Percentiles rank a stretch among this genome's conserved stretches.
Evolutionary conservation across 768 basidiomycete species (phyloP).

Genomic region (Suillus discolor): DNA sequence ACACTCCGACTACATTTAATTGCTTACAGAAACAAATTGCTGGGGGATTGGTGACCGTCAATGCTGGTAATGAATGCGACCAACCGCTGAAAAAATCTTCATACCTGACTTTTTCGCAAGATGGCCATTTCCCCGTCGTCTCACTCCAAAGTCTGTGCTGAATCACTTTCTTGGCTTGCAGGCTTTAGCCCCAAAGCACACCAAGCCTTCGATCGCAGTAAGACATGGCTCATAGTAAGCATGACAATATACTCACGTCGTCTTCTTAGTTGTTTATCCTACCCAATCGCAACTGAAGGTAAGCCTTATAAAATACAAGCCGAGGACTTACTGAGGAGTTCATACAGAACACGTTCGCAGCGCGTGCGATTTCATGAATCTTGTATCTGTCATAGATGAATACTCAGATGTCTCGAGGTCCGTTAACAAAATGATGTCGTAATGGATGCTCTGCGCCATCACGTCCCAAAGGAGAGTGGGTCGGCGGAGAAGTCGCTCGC

Average conservation of each 20-base stretch:
- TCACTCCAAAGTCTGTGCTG: background rate
- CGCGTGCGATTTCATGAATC: constrained; percentile 35
- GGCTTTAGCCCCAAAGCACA: background rate
- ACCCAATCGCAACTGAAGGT: too few relatives aligned
- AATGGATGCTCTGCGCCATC: constrained; percentile 13
- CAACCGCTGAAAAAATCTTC: background rate
- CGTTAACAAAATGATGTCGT: constrained; percentile 8
- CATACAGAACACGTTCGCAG: constrained; percentile 19
- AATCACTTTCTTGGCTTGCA: background rate
- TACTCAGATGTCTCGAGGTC: constrained; percentile 25
- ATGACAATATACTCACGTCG: too few relatives aligned
- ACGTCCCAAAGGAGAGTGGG: constrained; percentile 10
- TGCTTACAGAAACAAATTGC: too few relatives aligned
- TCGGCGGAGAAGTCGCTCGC: constrained; percentile 13
- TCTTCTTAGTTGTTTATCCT: too few relatives aligned
- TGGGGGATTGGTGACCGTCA: too few relatives aligned
- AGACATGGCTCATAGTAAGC: background rate
- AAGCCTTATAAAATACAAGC: too few relatives aligned
- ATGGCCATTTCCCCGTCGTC: background rate
- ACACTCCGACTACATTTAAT: too few relatives aligned
- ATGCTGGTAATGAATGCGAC: background rate
- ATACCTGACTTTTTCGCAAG: background rate
- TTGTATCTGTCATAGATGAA: constrained; percentile 35
- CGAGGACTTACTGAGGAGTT: too few relatives aligned
- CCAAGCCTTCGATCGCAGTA: background rate